Evolutionary conservation across 1,284 basidiomycete genomes (phyloP), one percentile per base, ranked within the genome.

Genomic region (Coniophora puteana): DNA sequence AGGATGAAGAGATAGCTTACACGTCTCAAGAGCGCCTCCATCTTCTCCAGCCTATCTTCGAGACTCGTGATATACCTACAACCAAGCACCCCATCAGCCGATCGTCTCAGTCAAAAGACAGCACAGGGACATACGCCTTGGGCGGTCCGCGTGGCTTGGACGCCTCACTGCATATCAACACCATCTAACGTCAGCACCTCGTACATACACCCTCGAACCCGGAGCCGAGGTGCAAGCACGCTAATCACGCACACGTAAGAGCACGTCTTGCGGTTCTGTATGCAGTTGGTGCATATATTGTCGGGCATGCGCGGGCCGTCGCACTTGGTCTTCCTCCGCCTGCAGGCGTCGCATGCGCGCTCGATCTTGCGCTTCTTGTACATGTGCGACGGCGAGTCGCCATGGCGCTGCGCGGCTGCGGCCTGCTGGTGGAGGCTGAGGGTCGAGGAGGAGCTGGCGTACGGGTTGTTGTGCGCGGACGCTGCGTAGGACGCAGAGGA

Each of bases 91-190:
- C n/a, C 25, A 18, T 43, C 33, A 0, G 43, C 47, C 24, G 32
- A 18, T 20, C 28, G 2, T 22, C 8, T 20, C 8, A 20, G 33
- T 13, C 23, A 44, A 24, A 40, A 40, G 26, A 35, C 10, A n/a
- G 22, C 7, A 34, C 22, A 36, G 12, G 14, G 17, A 72, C 72
- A 60, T 36, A 91, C 76, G 86, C 87, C 64, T 93, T 92, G 1
- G 89, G 82, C 11, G 89, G 89, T 0, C 89, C 89, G 44, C 90
- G 74, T 39, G 89, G 83, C 52, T 83, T 86, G 1, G 88, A 90
- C 4, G 72, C 72, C 58, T 85, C 83, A n/a, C 83, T 86, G 44
- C 20, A 40, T 20, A 25, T 10, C 8, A 10, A 1, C 13, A 21
- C 17, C 11, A 5, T 21, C 44, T 6, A 36, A 32, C 16, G 13